A percentile compares a stretch with the other conserved stretches of the same genome.
Conservation (phyloP, 495 filamentous ascomycete genomes). For the Penicillium subrubescens region DNA sequence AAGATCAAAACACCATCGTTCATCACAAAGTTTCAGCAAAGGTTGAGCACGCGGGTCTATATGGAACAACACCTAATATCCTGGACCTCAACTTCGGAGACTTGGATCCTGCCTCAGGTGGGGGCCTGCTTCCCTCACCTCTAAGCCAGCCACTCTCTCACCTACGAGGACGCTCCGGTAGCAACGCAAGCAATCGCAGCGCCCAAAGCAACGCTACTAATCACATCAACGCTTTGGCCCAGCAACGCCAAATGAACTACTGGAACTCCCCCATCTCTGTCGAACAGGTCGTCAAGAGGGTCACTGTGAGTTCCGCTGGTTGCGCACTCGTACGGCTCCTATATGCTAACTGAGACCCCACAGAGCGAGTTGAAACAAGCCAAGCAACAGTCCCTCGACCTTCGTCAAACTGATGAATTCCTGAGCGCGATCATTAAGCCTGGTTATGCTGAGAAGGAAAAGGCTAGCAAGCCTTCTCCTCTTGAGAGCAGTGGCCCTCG, state of each 20-base stretch:
- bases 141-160: slow-evolving; percentile 57
- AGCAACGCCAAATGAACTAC: slow-evolving; percentile 71
- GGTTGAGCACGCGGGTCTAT: slow-evolving; percentile 89
- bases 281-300: slow-evolving; percentile 90
- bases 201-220: slow-evolving; percentile 56
- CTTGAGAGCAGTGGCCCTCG: slow-evolving; percentile 40
- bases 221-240: slow-evolving; percentile 60
- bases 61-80: slow-evolving; percentile 65
- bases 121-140: slow-evolving; percentile 64
- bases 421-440: slow-evolving; percentile 73
- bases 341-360: slow-evolving; percentile 33
- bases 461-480: slow-evolving; percentile 38
- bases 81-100: slow-evolving; percentile 90
- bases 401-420: slow-evolving; percentile 79
- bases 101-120: slow-evolving; percentile 70
- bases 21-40: slow-evolving; percentile 97
- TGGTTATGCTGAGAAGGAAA: slow-evolving; percentile 66
- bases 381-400: slow-evolving; percentile 81
- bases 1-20: slow-evolving; percentile 96
- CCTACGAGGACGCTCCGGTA: slow-evolving; percentile 71
- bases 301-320: slow-evolving; percentile 68
- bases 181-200: slow-evolving; percentile 63
- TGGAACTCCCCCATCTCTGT: slow-evolving; percentile 89
- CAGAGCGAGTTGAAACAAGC: slow-evolving; percentile 88
- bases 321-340: background rate